These are phyloP conservation scores for Simplicillium sp. DNA, from an alignment of 2,329 filamentous ascomycete genomes.

Conservation along the genomic window DNA sequence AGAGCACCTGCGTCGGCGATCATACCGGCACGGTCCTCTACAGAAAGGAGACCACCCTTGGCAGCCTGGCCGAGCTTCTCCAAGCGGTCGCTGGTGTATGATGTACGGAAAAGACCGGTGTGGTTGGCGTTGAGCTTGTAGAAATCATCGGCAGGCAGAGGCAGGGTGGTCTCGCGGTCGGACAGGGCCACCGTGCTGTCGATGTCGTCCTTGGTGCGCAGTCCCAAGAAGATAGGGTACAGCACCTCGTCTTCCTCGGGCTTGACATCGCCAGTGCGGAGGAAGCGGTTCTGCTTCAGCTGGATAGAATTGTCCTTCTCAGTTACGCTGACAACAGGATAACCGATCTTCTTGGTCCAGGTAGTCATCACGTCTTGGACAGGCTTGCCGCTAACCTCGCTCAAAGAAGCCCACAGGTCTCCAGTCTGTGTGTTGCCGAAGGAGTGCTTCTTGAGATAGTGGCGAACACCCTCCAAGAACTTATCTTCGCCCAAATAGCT, in stretches of 20 bases:
- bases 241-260: slow-evolving; percentile 83
- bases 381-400: slow-evolving; percentile 82
- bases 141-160: slow-evolving; percentile 72
- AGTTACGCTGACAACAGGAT: slow-evolving; percentile 80
- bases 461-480: slow-evolving; percentile 85
- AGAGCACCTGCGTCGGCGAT: slow-evolving; percentile 87
- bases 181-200: slow-evolving; percentile 38
- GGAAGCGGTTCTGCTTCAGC: slow-evolving; percentile 90
- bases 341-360: slow-evolving; percentile 96
- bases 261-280: slow-evolving; percentile 86
- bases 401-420: slow-evolving; percentile 83
- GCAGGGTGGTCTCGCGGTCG: slow-evolving; percentile 63
- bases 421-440: slow-evolving; percentile 89
- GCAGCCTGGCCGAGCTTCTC: slow-evolving; percentile 82
- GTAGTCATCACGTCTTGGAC: slow-evolving; percentile 86
- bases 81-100: slow-evolving; percentile 74
- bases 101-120: slow-evolving; percentile 84
- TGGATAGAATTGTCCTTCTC: slow-evolving; percentile 61
- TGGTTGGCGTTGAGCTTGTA: slow-evolving; percentile 97
- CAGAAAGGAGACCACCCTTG: slow-evolving; percentile 58
- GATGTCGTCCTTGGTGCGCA: slow-evolving; percentile 76
- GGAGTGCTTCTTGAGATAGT: slow-evolving; percentile 92
- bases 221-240: slow-evolving; percentile 81
- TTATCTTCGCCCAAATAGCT: slow-evolving; percentile 87
- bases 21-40: slow-evolving; percentile 91